phyloP scores from a whole-genome alignment of 2,329 filamentous ascomycete genomes.

The Microascus cirrosus region DNA sequence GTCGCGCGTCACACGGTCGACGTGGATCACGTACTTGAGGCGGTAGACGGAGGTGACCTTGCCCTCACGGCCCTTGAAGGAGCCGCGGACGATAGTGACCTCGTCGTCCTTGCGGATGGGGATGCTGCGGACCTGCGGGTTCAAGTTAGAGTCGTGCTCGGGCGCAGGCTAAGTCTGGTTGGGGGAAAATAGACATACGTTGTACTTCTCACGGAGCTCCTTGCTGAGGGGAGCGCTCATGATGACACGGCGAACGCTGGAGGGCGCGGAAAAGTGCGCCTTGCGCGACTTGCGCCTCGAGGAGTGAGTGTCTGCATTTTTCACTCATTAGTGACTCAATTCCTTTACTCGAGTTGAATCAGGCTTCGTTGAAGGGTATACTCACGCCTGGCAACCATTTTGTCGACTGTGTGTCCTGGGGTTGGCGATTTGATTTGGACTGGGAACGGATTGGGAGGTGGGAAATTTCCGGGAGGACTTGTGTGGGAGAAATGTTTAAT shows the following conservation, averaged over 20 bases:
- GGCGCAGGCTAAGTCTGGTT: not conserved
- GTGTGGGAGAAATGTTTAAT: conserved; percentile 1
- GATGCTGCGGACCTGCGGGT: conserved; percentile 72
- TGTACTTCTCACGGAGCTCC: conserved; percentile 98
- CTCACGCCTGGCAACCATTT: conserved; percentile 3
- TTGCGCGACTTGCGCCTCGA: conserved; percentile 98
- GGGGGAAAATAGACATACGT: conserved; percentile 49
- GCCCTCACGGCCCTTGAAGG: conserved; percentile 96
- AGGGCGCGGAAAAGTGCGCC: conserved; percentile 93
- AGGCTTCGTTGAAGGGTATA: not conserved
- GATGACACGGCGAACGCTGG: conserved; percentile 86
- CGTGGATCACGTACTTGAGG: conserved; percentile 94
- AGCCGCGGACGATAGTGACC: conserved; percentile 82
- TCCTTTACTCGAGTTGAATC: not conserved
- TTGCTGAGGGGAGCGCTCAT: conserved; percentile 95
- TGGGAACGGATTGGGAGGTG: conserved; percentile 1
- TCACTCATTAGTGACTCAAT: not conserved
- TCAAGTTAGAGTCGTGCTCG: not conserved
- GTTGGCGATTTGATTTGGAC: conserved; percentile 1
- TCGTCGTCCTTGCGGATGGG: conserved; percentile 97
- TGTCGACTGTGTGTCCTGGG: conserved; percentile 1
- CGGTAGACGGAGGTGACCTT: conserved; percentile 97
- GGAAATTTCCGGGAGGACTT: conserved; percentile 1
- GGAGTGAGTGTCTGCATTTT: conserved; percentile 51
- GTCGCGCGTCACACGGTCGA: conserved; percentile 93